Base-by-base conservation (phyloP, 129 eudicot species). In the Sambucus nigra region DNA sequence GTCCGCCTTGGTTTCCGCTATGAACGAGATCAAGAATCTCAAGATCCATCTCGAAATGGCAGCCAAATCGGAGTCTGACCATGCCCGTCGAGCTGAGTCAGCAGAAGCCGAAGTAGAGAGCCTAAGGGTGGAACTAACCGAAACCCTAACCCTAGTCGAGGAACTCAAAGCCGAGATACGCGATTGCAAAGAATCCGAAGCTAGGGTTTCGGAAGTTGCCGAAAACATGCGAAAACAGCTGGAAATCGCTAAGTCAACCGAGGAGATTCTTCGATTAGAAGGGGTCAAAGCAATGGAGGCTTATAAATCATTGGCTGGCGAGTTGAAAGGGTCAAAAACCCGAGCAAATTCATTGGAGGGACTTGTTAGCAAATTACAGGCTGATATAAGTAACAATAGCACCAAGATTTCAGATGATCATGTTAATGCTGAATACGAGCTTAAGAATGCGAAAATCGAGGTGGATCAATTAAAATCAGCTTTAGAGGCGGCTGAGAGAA, bases 11-110 rank as follows among this genome's bases (percentile, higher is more conserved):
- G 72, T 87, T 22, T 71, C 95, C 25, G 74, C 88, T 25, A 51
- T 76, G 75, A 79, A 77, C 44, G 98, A 89, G 64, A 66, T 81
- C 7, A 86, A 78, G 59, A 89, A 74, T 64, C 95, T 84, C 61
- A 81, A 73, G 61, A 49, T 53, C 44, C 93, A 89, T 57, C 78
- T 84, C 5, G 92, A 84, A 29, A 55, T 75, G 61, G 69, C 75
- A 67, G 66, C 80, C 3, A 80, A 84, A 31, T 84, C 92, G 10
- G 95, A 88, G 76, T 79, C 83, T 27, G 48, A 75, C 28, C 86
- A 74, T 21, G 80, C 83, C 23, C 76, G 74, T 26, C 70, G 53
- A 61, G 91, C 84, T 7, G 97, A 79, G 53, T 71, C 80, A 0
- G 80, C 98, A 25, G 69, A 67, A 54, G 72, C 63, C 15, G 99